Evolutionary conservation across 2,329 filamentous ascomycete species (phyloP).

Genomic region (Blumeriella jaapii): DNA sequence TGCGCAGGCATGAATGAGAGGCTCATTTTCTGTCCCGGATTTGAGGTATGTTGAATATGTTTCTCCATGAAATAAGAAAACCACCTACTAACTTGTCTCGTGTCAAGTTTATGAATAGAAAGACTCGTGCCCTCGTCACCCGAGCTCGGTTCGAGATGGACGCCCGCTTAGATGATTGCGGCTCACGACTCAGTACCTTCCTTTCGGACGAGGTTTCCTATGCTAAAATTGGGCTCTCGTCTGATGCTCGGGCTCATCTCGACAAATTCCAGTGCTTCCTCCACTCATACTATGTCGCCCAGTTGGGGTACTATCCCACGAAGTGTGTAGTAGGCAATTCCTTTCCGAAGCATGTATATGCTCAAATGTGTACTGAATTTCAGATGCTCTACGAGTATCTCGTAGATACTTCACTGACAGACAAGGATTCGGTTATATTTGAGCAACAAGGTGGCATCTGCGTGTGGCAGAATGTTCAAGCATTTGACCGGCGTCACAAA

Average conservation of each 20-base stretch:
- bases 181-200: slow-evolving; percentile 50
- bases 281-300: slow-evolving; percentile 51
- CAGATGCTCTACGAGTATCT: slow-evolving; percentile 59
- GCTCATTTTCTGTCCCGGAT: slow-evolving; percentile 45
- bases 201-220: slow-evolving; percentile 60
- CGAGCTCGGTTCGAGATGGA: slow-evolving; percentile 55
- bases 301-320: slow-evolving; percentile 64
- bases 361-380: slow-evolving; percentile 57
- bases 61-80: background rate
- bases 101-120: slow-evolving; percentile 35
- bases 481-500: slow-evolving; percentile 51
- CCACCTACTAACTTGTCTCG: slow-evolving; percentile 6
- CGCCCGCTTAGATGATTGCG: slow-evolving; percentile 44
- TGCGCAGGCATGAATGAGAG: slow-evolving; percentile 66
- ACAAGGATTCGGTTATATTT: slow-evolving; percentile 34
- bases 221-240: slow-evolving; percentile 50
- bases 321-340: slow-evolving; percentile 31
- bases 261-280: slow-evolving; percentile 63
- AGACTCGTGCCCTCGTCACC: slow-evolving; percentile 54
- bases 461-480: slow-evolving; percentile 53
- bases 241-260: slow-evolving; percentile 52
- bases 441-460: slow-evolving; percentile 56
- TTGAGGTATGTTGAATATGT: slow-evolving; percentile 37
- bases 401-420: slow-evolving; percentile 47
- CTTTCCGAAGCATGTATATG: slow-evolving; percentile 48